These are phyloP conservation scores for Aplosporella prunicola DNA, from an alignment of 2,329 filamentous ascomycete genomes.

Conservation along the genomic window DNA sequence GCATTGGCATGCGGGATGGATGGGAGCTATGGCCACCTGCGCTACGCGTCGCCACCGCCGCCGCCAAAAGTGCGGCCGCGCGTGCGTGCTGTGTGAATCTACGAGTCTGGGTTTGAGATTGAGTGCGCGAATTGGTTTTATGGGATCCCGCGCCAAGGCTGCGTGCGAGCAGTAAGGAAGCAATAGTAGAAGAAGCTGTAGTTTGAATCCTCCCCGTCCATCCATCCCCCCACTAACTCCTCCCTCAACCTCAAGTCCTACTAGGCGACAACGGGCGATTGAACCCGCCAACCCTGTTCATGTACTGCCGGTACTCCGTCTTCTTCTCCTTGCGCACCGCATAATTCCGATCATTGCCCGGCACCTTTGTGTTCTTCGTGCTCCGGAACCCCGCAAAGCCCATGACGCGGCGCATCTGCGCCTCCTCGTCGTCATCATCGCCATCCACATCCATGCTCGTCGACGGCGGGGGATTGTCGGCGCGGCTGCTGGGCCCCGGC, in stretches of 20 bases:
- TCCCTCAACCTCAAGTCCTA: background rate
- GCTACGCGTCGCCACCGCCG: no score
- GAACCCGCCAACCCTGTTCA: constrained; percentile 77
- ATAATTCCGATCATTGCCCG: constrained; percentile 71
- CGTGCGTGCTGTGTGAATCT: no score
- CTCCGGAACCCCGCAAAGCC: constrained; percentile 78
- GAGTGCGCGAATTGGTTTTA: no score
- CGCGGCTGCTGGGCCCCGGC: background rate
- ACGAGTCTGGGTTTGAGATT: no score
- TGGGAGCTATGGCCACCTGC: no score
- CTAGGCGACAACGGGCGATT: constrained; percentile 62
- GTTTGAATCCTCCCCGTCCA: no score
- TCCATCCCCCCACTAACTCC: background rate
- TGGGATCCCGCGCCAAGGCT: no score
- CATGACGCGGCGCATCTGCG: constrained; percentile 75
- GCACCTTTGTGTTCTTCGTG: constrained; percentile 82
- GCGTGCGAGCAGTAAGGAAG: no score
- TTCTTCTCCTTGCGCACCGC: constrained; percentile 86
- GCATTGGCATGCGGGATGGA: no score
- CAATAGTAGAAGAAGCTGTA: no score
- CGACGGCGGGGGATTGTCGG: constrained; percentile 1
- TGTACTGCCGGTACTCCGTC: constrained; percentile 93
- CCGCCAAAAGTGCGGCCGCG: no score
- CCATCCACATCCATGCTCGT: constrained; percentile 21
- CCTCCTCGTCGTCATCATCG: constrained; percentile 55